Base-by-base conservation (phyloP, 2,329 filamentous ascomycete genomes). In the Blastomyces silverae region DNA sequence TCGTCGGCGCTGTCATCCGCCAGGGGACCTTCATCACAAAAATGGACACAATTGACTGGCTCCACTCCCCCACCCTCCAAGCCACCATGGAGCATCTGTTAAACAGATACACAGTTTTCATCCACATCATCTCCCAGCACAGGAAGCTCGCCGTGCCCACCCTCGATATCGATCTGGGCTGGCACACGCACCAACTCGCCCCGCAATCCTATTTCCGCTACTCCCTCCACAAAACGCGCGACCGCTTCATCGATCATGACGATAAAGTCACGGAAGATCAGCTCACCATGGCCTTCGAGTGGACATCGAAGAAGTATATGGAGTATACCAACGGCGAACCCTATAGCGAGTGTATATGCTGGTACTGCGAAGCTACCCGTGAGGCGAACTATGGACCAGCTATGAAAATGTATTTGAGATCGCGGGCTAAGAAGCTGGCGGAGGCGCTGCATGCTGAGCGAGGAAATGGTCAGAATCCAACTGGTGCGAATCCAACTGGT, bases 311-410 rank as follows among this genome's bases (percentile, higher is more conserved):
- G 69, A 77, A 75, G 0, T 95, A 93, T 73, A 84, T 89, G 69
- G 84, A 85, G 37, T 75, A 78, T n/a, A 92, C 84, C 69, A 77
- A 79, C 70, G 79, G 80, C 20, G 83, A 87, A 61, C 83, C 89
- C 4, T 95, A 92, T 73, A 87, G 84, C 1, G 87, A 89, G 73
- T 92, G 90, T 70, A 89, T 86, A 0, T 92, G 90, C 75, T 92
- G 89, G 89, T 91, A 92, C 74, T 95, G 91, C 76, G 90, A 94
- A 75, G 83, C 86, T 5, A 82, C 87, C 63, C 85, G 88, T 42
- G 79, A 84, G 50, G 77, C 82, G 1, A 81, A 86, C 69, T 79
- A 84, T 1, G 73, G 77, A 1, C 68, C 83, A 1, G 64, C 71
- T 31, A 70, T 72, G 66, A 69, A 76, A 71, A 80, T 64, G 67